Evolutionary conservation across 352 stramenopile species (phyloP).

Genomic region (Aphanomyces invadans): DNA sequence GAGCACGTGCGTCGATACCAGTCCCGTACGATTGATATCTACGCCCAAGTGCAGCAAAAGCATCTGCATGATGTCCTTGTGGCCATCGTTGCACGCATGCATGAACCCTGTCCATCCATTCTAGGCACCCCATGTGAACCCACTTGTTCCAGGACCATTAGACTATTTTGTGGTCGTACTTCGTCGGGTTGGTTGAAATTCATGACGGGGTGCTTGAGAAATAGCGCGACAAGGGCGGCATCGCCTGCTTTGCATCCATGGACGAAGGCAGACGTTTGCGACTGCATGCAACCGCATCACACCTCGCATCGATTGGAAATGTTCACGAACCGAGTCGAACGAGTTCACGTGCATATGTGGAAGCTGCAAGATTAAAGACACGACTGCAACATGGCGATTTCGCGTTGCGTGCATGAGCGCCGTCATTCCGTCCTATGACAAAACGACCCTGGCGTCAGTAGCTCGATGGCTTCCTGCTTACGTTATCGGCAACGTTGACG

Average conservation of each 20-base stretch:
- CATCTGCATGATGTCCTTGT: constrained; percentile 1
- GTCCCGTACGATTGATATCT: constrained; percentile 6
- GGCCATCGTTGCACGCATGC: constrained; percentile 3
- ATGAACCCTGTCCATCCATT: constrained; percentile 19
- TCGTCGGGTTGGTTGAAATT: constrained; percentile 10
- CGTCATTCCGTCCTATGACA: constrained; percentile 19
- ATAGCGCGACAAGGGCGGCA: constrained; percentile 1
- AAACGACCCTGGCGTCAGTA: neutral
- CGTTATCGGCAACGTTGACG: constrained; percentile 10
- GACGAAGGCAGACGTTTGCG: neutral
- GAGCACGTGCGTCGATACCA: neutral
- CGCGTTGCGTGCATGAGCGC: constrained; percentile 13
- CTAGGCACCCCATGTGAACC: neutral
- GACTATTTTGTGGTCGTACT: no score
- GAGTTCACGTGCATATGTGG: constrained; percentile 4
- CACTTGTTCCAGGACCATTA: no score
- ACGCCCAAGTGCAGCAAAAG: neutral
- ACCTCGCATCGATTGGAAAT: neutral
- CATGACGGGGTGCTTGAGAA: constrained; percentile 3
- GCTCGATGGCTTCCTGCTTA: neutral
- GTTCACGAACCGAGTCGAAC: neutral
- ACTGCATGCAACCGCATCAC: neutral
- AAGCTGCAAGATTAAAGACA: neutral
- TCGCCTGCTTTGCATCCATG: constrained; percentile 1
- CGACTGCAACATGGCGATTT: neutral